Evolutionary conservation across 73 alveolate species (phyloP).

Genomic region (Effrenium voratum): DNA sequence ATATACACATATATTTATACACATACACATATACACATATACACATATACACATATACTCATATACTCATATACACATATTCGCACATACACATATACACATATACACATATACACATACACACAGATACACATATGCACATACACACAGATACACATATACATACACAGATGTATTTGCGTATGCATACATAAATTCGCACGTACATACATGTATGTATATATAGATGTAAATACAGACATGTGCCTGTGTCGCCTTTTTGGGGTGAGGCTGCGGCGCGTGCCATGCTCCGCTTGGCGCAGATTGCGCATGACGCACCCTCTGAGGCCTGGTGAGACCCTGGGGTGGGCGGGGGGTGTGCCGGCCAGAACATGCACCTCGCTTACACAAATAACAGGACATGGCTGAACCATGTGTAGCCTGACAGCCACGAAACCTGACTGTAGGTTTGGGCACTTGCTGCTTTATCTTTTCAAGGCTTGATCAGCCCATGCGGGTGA

Average conservation of each 20-base stretch:
- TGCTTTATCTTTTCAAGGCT: too few species aligned
- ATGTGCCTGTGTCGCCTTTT: too few species aligned
- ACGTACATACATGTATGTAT: too few species aligned
- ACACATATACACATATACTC: neutral
- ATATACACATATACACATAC: neutral
- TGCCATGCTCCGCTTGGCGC: constrained; percentile 75
- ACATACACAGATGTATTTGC: neutral
- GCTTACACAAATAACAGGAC: too few species aligned
- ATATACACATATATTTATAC: neutral
- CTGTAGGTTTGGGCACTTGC: too few species aligned
- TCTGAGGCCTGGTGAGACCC: too few species aligned
- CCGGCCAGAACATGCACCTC: too few species aligned
- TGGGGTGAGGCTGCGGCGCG: constrained; percentile 49
- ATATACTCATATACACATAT: too few species aligned
- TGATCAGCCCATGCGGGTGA: too few species aligned
- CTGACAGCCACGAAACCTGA: too few species aligned
- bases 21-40: neutral
- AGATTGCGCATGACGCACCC: constrained; percentile 76
- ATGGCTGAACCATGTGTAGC: too few species aligned
- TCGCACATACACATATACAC: neutral
- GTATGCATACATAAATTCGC: neutral
- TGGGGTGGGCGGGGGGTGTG: too few species aligned
- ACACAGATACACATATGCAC: neutral
- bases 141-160: neutral
- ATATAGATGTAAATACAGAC: neutral